Base-by-base conservation (phyloP, 371 early-diverging fungal species). In the Lichtheimia corymbifera region DNA sequence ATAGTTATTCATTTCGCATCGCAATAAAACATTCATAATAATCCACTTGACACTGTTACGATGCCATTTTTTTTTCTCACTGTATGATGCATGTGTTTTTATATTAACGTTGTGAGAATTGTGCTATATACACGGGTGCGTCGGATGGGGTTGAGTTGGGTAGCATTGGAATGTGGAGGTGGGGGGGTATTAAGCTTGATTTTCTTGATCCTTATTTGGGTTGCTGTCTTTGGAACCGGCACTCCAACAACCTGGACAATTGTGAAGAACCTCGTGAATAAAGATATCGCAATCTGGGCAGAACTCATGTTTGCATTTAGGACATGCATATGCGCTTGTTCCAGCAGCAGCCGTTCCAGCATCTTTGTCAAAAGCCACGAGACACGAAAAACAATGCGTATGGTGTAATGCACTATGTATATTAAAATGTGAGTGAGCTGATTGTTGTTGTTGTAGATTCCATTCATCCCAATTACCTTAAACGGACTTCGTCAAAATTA, bases 261-360 rank as follows among this genome's bases (percentile, higher is more conserved):
- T 95, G 65, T 95, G 97, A 42, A 97, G 77, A 12, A 90, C 89
- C 64, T 97, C 97, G 70, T 97, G 98, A 13, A 94, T 82, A 73
- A 90, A 97, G 6, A 93, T 68, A 76, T 97, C 98, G 70, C 98
- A 97, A 30, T 97, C 97, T 40, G 93, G 66, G 63, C 98, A 97
- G 65, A 93, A 95, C n/a, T 82, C 81, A 30, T 90, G 77, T 9
- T 73, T 62, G 68, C 98, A 97, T 30, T 84, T 74, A 13, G 88
- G 88, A 67, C 98, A 97, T 40, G 83, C 75, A 65, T 83, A 95
- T 22, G 87, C 74, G 25, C 83, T 82, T n/a, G 65, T 59, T 1
- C 59, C 67, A n/a, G 60, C 58, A 12, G 72, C 40, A 50, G 61
- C 35, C 14, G 59, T 25, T 45, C 72, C 78, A 35, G 35, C 35